Evolutionary conservation across 2,329 filamentous ascomycete species (phyloP), one percentile per base, ranked within the genome.

Genomic region (Phaeosphaeriaceae sp.): DNA sequence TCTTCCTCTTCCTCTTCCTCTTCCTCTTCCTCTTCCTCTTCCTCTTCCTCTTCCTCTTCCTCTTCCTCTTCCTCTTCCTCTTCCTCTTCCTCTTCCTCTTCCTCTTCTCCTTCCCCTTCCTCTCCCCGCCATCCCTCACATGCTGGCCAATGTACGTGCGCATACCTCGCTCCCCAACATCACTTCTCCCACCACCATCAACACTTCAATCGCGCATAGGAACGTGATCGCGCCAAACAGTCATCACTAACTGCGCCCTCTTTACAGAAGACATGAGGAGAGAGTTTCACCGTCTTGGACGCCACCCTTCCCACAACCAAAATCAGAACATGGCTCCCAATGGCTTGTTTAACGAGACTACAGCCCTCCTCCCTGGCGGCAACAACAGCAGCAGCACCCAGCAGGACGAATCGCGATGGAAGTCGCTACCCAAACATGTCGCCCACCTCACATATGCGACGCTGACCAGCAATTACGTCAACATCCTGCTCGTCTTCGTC

Each of bases 401-500:
- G 29, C 34, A 56, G 28, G 49, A 68, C 40, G 63, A 70, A 41
- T 54, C 64, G 26, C 58, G 60, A 43, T 61, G 63, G 54, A 70
- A 64, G 50, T 51, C 59, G 18, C 28, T 67, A 18, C 61, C 68
- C 46, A 66, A 67, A 57, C 58, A 66, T 36, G 43, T 76, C 50
- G 42, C 67, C 38, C 64, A 70, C 49, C 64, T 73, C 32, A 72
- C 71, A 39, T 80, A 77, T 70, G 60, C 66, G 54, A 76, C 74
- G 12, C 70, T 81, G 42, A 61, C 67, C 41, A 80, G 77, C 76
- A 80, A 79, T 70, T 80, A 80, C 72, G 85, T 82, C 71, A 93
- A 92, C 70, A 81, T 87, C 57, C 79, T 87, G 45, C 85, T 94
- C 56, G 78, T 90, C 52, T 86, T 87, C 65, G 89, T 92, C 7